A percentile compares a stretch with the other conserved stretches of the same genome.
Conservation (phyloP, 1,284 basidiomycete species). For the Xerocomus nothofagi region DNA sequence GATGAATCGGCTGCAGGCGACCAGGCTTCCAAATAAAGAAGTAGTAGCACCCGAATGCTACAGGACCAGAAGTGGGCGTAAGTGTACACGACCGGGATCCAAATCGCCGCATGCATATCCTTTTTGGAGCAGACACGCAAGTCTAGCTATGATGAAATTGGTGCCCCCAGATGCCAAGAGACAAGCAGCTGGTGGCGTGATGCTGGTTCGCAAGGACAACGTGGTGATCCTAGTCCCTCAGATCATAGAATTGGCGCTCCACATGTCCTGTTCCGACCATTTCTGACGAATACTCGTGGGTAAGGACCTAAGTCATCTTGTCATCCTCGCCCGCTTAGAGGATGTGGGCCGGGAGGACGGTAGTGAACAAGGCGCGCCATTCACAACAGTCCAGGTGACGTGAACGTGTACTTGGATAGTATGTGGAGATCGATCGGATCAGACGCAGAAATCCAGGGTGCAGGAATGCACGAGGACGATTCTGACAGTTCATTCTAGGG, state of each 20-base stretch:
- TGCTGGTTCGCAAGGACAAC: slow-evolving; percentile 3
- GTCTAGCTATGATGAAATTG: neutral
- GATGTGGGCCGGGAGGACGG: neutral
- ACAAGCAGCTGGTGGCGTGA: slow-evolving; percentile 12
- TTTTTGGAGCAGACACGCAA: neutral
- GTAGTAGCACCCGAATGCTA: neutral
- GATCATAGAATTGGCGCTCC: neutral
- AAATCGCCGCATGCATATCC: neutral
- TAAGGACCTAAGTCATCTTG: slow-evolving; percentile 29
- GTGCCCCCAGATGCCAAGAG: slow-evolving; percentile 7
- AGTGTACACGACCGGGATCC: neutral
- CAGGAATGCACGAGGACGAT: neutral
- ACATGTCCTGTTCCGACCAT: neutral
- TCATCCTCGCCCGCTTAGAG: slow-evolving; percentile 16
- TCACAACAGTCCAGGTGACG: slow-evolving; percentile 8
- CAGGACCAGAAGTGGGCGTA: neutral
- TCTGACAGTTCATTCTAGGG: neutral
- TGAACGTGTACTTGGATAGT: slow-evolving; percentile 5
- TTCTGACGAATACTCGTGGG: slow-evolving; percentile 4
- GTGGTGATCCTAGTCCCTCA: slow-evolving; percentile 5
- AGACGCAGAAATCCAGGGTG: slow-evolving; percentile 8
- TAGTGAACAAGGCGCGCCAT: slow-evolving; percentile 1
- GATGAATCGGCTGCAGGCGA: neutral
- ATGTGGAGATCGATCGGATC: slow-evolving; percentile 24
- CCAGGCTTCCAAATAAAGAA: neutral